Conservation (phyloP, 2,329 filamentous ascomycete species). For the Cladosporium sp. region DNA sequence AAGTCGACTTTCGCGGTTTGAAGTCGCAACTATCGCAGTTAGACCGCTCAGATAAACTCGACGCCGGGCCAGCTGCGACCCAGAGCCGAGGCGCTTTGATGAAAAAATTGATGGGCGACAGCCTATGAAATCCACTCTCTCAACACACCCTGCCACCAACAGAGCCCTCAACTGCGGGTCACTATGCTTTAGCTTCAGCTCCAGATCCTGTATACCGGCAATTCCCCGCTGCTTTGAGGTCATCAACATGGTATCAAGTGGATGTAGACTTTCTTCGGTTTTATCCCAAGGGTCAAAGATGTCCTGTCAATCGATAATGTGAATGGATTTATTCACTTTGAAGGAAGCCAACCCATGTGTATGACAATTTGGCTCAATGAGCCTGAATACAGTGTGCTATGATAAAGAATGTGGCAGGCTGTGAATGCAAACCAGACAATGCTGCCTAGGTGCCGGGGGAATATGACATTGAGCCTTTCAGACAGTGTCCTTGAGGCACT, state of each 20-base stretch:
- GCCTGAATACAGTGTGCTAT: not conserved
- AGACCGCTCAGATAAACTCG: not conserved
- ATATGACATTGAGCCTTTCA: no score
- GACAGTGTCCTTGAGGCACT: no score
- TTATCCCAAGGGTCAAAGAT: not conserved
- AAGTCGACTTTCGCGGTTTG: slow-evolving; percentile 1
- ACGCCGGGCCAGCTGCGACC: not conserved
- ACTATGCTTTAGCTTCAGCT: not conserved
- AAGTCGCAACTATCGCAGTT: not conserved
- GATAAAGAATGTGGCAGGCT: not conserved
- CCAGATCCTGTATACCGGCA: not conserved
- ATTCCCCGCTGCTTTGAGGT: not conserved
- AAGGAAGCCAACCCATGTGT: not conserved
- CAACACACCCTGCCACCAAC: not conserved
- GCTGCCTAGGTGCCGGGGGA: no score
- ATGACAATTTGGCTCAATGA: not conserved
- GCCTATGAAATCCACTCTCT: not conserved
- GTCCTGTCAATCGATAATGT: not conserved
- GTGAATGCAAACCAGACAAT: not conserved
- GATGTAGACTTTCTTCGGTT: not conserved
- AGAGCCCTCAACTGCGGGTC: not conserved
- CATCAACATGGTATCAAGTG: not conserved
- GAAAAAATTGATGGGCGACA: not conserved
- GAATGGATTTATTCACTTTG: no score
- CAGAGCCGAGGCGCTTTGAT: not conserved